phyloP scores from a whole-genome alignment of 805 yeast species.

The Wickerhamiella nectarea region DNA sequence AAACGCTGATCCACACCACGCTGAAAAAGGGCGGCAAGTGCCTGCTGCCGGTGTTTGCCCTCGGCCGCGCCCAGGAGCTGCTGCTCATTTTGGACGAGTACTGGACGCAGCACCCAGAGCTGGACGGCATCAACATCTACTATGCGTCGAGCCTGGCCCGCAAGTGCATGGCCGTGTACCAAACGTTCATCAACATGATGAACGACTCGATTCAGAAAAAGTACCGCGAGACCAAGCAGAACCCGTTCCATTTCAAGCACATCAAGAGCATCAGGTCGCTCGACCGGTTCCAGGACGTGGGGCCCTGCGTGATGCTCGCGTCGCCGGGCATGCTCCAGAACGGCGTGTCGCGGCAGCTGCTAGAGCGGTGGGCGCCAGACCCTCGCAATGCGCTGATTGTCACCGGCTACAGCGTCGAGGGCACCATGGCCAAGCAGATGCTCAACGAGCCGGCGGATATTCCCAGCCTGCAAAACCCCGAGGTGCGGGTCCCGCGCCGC shows the following conservation, averaged over 20 bases:
- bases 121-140: conserved; percentile 69
- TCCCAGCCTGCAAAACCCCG: conserved; percentile 71
- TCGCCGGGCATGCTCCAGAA: conserved; percentile 98
- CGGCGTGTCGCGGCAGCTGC: conserved; percentile 80
- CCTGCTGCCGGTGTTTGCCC: conserved; percentile 84
- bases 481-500: conserved; percentile 72
- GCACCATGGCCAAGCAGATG: conserved; percentile 88
- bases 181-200: conserved; percentile 95
- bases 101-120: conserved; percentile 74
- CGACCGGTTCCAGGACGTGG: conserved; percentile 80
- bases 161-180: conserved; percentile 95
- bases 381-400: conserved; percentile 73
- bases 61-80: conserved; percentile 93
- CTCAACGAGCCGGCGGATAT: conserved; percentile 84
- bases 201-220: conserved; percentile 72
- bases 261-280: conserved; percentile 66
- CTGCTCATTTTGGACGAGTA: conserved; percentile 84
- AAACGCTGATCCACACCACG: conserved; percentile 72
- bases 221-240: conserved; percentile 63
- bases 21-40: conserved; percentile 82
- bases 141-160: conserved; percentile 89
- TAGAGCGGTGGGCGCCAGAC: conserved; percentile 97
- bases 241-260: conserved; percentile 83
- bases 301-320: conserved; percentile 92
- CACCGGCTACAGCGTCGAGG: conserved; percentile 97